These are phyloP conservation scores for Crassisporium funariophilum DNA, from an alignment of 768 basidiomycete species.

Conservation along the genomic window DNA sequence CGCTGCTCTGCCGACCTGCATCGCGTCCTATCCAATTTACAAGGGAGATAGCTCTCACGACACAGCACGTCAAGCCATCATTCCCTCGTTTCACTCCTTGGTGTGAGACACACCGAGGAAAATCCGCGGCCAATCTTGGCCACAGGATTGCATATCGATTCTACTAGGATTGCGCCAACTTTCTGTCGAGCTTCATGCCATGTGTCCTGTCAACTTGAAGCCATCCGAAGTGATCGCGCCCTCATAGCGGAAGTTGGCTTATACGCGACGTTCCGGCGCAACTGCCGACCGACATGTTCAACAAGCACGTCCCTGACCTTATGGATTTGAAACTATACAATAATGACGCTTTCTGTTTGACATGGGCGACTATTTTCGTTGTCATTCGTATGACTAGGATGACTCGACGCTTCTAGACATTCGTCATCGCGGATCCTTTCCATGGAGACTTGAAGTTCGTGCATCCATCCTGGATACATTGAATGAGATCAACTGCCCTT, in stretches of 20 bases:
- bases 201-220: constrained; percentile 14
- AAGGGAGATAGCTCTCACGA: constrained; percentile 23
- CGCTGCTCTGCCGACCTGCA: too few relatives aligned
- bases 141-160: constrained; percentile 1
- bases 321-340: background rate
- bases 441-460: too few relatives aligned
- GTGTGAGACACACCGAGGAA: constrained; percentile 23
- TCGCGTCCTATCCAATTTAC: too few relatives aligned
- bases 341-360: constrained; percentile 2
- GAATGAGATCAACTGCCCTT: too few relatives aligned
- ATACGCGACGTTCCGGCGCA: background rate
- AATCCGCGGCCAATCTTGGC: constrained; percentile 15
- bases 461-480: too few relatives aligned
- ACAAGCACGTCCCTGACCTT: too few relatives aligned
- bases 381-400: too few relatives aligned
- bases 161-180: constrained; percentile 2
- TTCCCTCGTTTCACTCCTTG: constrained; percentile 19
- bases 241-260: constrained; percentile 11
- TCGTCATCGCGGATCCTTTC: too few relatives aligned
- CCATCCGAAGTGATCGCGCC: constrained; percentile 21
- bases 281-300: constrained; percentile 3
- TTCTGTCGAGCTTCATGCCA: constrained; percentile 18
- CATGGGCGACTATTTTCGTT: too few relatives aligned
- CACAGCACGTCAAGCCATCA: constrained; percentile 12
- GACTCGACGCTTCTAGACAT: too few relatives aligned